Evolutionary conservation across 805 yeast genomes (phyloP), one percentile per base, ranked within the genome.

Genomic region (Candida oleophila): DNA sequence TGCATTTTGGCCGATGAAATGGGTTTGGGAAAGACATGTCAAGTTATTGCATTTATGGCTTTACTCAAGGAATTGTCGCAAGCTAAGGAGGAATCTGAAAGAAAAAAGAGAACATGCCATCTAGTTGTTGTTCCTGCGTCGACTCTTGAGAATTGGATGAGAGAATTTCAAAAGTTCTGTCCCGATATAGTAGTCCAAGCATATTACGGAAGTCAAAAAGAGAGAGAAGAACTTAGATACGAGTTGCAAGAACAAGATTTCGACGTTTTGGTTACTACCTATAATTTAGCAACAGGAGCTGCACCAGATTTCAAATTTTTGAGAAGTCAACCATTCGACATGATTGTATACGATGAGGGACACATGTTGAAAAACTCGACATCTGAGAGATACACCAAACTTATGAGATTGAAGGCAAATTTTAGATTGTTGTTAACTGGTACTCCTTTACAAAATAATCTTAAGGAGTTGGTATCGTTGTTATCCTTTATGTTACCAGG

Each of bases 1-100:
- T 91, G 99, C 68, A 94, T 94, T 47, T 72, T 94, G 42, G 99
- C 99, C 0, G 99, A 94, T 69, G 99, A 94, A 64, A 94, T 94
- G 99, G 99, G 96, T 3, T 73, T 94, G 42, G 99, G 99, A 49
- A 94, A 94, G 62, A 94, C 99, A 0, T 87, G 96, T 62, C 98
- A 94, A 68, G 96, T 94, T 28, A 92, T 94, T 66, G 78, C 97
- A 5, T 94, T 94, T 61, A 69, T 94, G 60, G 90, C 98, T 1
- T 83, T 86, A 59, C 74, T 94, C 57, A 89, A 89, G 60, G 85
- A 87, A 55, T 61, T 64, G n/a, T 76, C 74, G n/a, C 61, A 64
- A 1, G 54, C 51, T 19, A 60, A 57, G 22, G 95, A 96, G 0
- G 97, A 97, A 1, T 25, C 30, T 25, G 39, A 36, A 12, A 16